A percentile compares a stretch with the other conserved stretches of the same genome.
These are phyloP conservation scores for Lactarius hengduanensis DNA, from an alignment of 768 basidiomycete genomes.

Conservation along the genomic window DNA sequence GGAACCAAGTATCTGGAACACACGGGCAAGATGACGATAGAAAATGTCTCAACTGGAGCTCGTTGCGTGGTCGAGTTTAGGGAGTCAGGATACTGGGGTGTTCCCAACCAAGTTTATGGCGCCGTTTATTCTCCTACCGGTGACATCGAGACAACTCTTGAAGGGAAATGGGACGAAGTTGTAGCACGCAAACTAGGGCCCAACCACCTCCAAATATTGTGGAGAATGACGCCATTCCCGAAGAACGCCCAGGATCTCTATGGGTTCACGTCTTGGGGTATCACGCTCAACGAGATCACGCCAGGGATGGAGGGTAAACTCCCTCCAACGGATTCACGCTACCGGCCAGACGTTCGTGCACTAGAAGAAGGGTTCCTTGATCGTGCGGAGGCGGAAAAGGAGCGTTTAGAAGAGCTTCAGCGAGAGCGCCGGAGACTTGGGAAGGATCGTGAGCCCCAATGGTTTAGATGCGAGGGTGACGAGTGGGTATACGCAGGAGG, in stretches of 20 bases:
- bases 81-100: slow-evolving; percentile 79
- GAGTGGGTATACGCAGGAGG: slow-evolving; percentile 78
- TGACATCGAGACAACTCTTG: slow-evolving; percentile 57
- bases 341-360: slow-evolving; percentile 78
- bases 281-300: slow-evolving; percentile 80
- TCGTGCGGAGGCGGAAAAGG: slow-evolving; percentile 69
- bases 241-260: slow-evolving; percentile 70
- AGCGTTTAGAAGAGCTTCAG: slow-evolving; percentile 71
- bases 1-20: slow-evolving; percentile 91
- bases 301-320: slow-evolving; percentile 59
- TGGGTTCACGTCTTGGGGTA: slow-evolving; percentile 78
- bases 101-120: slow-evolving; percentile 71
- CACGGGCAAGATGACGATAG: slow-evolving; percentile 72
- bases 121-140: slow-evolving; percentile 54
- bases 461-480: slow-evolving; percentile 70
- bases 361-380: slow-evolving; percentile 76
- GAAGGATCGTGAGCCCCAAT: slow-evolving; percentile 59
- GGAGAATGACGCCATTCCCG: slow-evolving; percentile 74
- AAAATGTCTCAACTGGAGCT: slow-evolving; percentile 53
- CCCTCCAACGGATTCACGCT: slow-evolving; percentile 79
- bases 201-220: slow-evolving; percentile 70
- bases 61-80: slow-evolving; percentile 82
- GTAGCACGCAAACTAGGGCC: slow-evolving; percentile 66
- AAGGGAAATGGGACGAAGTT: slow-evolving; percentile 89
- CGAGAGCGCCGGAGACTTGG: slow-evolving; percentile 65